Percentiles rank a stretch among this genome's conserved stretches.
These are phyloP conservation scores for Amphichorda felina DNA, from an alignment of 2,329 filamentous ascomycete genomes.

Conservation along the genomic window DNA sequence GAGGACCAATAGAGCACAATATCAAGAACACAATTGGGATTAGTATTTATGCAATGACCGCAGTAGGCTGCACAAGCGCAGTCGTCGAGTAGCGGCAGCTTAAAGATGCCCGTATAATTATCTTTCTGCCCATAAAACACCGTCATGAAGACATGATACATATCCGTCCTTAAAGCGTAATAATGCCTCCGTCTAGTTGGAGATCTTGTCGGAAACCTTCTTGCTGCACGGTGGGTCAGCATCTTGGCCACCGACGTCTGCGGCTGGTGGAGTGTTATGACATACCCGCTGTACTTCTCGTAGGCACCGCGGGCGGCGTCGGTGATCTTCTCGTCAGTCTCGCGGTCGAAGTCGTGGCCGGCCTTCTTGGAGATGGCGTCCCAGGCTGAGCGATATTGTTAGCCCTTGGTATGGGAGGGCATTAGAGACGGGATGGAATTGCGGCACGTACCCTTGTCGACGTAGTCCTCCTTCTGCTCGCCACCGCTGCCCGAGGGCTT, in stretches of 20 bases:
- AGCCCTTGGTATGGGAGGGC: no score
- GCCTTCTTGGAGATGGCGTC: conserved; percentile 10
- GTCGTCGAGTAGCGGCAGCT: no score
- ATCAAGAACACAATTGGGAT: no score
- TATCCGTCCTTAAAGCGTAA: no score
- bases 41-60: no score
- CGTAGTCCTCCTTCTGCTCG: conserved; percentile 16
- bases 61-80: no score
- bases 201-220: conserved; percentile 14
- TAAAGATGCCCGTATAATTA: no score
- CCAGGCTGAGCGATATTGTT: conserved; percentile 8
- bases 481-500: conserved; percentile 2
- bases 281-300: conserved; percentile 15
- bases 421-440: neutral
- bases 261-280: neutral
- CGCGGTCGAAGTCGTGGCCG: conserved; percentile 11
- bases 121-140: no score
- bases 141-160: no score
- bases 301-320: conserved; percentile 11
- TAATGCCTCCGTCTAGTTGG: conserved; percentile 9
- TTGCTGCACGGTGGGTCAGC: conserved; percentile 5
- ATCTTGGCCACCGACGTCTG: neutral
- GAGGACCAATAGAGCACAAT: no score
- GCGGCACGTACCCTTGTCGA: conserved; percentile 13
- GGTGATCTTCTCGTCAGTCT: conserved; percentile 16